Base-by-base conservation (phyloP, 2,329 filamentous ascomycete genomes). In the Cladosporium sp. region DNA sequence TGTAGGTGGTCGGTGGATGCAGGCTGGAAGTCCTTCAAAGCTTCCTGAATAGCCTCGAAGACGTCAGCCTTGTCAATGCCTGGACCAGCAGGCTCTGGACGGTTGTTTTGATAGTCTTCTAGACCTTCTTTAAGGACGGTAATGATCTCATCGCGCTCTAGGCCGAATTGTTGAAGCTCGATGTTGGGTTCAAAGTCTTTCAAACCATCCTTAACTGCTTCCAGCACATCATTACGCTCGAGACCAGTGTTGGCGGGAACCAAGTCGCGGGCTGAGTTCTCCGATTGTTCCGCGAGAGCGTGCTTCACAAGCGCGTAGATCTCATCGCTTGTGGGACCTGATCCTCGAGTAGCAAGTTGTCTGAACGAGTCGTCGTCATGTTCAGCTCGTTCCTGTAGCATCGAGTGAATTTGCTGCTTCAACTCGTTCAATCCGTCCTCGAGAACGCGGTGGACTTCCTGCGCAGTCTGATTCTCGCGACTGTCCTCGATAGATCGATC, bases 171-270 rank as follows among this genome's bases (percentile, higher is more conserved):
- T 65, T 96, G 88, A 4, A 96, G 81, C 65, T 96, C 88, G 51
- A 96, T 91, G 66, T 97, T 91, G 1, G 93, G 93, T 74, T 96
- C 96, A 75, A 96, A 96, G 55, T 86, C 90, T 69, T 97, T 93
- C 85, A 91, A 96, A 1, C 92, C 93, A 65, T 96, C 91, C 64
- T 87, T 86, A 13, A 97, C 89, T 3, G 92, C 91, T 25, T 89
- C 83, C 1, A 97, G 82, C 35, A 97, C 90, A 58, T 95, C 90
- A 49, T 96, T 90, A 74, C 75, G 36, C 74, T 77, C 47, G 73
- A 75, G 52, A 15, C 39, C 35, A 15, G 56, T 39, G 35, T 32
- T 49, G 7, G 32, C 40, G 1, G 42, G 42, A 8, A 34, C 56
- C 15, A 58, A 19, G 10, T 52, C 48, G 78, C 71, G 63, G 2